Percentiles rank a stretch among this genome's conserved stretches.
These are phyloP conservation scores for Suillus fuscotomentosus DNA, from an alignment of 768 basidiomycete genomes.

Conservation along the genomic window DNA sequence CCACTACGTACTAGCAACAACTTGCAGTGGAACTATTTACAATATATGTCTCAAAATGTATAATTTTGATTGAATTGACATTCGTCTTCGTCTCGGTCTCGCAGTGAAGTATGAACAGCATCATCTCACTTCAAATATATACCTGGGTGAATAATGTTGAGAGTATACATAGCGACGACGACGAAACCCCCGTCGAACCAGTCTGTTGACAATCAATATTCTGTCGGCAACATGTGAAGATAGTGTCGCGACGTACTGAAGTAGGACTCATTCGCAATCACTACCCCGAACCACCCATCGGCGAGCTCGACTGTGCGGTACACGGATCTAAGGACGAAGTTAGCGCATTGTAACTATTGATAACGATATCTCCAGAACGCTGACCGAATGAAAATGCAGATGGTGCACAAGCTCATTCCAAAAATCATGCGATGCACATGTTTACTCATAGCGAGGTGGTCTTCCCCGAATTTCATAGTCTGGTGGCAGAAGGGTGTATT, in stretches of 20 bases:
- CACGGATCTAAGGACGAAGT: constrained; percentile 4
- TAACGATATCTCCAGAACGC: constrained; percentile 4
- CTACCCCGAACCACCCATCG: constrained; percentile 41
- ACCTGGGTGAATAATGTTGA: constrained; percentile 48
- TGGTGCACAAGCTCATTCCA: constrained; percentile 38
- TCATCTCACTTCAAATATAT: constrained; percentile 24
- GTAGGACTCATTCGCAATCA: constrained; percentile 47
- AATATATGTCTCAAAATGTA: not conserved
- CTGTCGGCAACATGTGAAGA: not conserved
- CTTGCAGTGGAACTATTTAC: not conserved
- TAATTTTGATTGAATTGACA: not conserved
- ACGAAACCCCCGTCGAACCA: constrained; percentile 51
- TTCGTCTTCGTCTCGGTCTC: not conserved
- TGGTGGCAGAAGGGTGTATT: constrained; percentile 33
- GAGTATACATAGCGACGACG: constrained; percentile 40
- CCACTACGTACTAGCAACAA: not conserved
- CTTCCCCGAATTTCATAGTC: not conserved
- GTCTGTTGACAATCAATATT: constrained; percentile 29
- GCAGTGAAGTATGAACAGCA: too few species aligned
- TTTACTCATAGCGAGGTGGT: not conserved
- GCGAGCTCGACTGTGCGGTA: constrained; percentile 15
- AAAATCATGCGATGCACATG: constrained; percentile 31
- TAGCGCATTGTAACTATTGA: not conserved
- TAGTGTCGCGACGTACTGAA: constrained; percentile 37
- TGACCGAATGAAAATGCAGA: constrained; percentile 46